Base-by-base conservation (phyloP, 2,329 filamentous ascomycete species). In the Cordyceps tenuipes region DNA sequence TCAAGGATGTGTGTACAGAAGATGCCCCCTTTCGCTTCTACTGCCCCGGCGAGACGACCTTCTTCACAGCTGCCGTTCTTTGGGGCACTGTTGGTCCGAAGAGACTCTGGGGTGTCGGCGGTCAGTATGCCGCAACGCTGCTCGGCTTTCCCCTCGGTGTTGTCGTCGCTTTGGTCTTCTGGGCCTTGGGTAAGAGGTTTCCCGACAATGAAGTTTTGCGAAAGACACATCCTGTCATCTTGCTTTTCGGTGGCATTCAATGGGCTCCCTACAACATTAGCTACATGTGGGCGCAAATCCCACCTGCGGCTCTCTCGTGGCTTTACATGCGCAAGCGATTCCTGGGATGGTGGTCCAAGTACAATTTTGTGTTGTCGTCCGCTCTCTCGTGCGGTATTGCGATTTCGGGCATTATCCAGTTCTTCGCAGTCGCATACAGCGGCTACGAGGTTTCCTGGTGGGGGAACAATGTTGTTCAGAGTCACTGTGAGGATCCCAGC, bases 1-100 rank as follows among this genome's bases (percentile, higher is more conserved):
- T 77, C 9, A 57, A 70, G 3, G 67, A 68, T 5, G 69, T 78
- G 1, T 78, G 76, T 63, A 74, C 74, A 1, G 57, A 64, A 0
- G 62, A 70, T 21, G 72, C 75, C 0, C 68, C 70, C 3, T 70
- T 70, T 57, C 67, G 68, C 17, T 73, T 77, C 63, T 69, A 65
- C 5, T 77, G 75, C 58, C 73, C 72, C 44, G 65, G 66, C 13
- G 64, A 71, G 57, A 75, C 72, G 59, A 72, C 69, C 6, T 76
- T 76, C 65, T 62, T 58, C 26, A 58, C 60, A 1, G 23, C 73
- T 76, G 6, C 79, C 74, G 64, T 79, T 74, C 3, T 81, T 55
- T 81, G 79, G 79, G 80, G 76, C 44, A 73, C 75, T 29, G 75
- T 82, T 21, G 80, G 80, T 1, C 81, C 80, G 0, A 70, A 70